phyloP scores from a whole-genome alignment of 345 rosid genomes.

The Lepidium sativum region DNA sequence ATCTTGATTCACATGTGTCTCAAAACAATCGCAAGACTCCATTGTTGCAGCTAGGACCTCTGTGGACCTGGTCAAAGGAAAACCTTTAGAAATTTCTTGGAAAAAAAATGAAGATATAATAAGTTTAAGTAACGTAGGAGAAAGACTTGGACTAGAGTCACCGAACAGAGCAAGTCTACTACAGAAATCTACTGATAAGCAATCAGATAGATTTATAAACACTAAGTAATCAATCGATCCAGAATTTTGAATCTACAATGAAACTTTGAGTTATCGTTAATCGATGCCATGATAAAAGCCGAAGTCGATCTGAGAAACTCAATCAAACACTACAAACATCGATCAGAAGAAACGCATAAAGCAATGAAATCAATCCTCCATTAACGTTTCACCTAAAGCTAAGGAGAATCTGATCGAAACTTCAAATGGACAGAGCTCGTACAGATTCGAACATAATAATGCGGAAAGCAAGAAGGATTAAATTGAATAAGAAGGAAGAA shows the following conservation, averaged over 20 bases:
- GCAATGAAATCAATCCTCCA: not conserved
- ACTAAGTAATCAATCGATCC: not conserved
- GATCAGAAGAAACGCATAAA: not conserved
- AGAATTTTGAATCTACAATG: not conserved
- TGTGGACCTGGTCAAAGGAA: conserved; percentile 11
- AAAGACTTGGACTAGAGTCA: not conserved
- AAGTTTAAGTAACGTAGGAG: too few relatives aligned
- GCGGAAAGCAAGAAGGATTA: not conserved
- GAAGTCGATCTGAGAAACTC: conserved; percentile 10
- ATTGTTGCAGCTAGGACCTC: conserved; percentile 24
- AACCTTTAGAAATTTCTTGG: not conserved
- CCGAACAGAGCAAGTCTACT: not conserved
- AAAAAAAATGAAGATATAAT: too few relatives aligned
- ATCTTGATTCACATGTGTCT: conserved; percentile 61
- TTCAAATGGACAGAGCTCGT: not conserved
- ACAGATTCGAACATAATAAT: conserved; percentile 3
- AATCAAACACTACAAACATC: not conserved
- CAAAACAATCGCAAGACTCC: conserved; percentile 86
- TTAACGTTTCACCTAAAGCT: not conserved
- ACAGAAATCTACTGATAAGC: not conserved
- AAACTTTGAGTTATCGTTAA: not conserved
- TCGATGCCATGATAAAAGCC: not conserved
- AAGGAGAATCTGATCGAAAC: not conserved
- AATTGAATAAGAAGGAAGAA: not conserved
- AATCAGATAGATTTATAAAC: not conserved